A percentile compares a stretch with the other conserved stretches of the same genome.
phyloP scores from a whole-genome alignment of 1,284 basidiomycete genomes.

The Hymenochaete sp. region DNA sequence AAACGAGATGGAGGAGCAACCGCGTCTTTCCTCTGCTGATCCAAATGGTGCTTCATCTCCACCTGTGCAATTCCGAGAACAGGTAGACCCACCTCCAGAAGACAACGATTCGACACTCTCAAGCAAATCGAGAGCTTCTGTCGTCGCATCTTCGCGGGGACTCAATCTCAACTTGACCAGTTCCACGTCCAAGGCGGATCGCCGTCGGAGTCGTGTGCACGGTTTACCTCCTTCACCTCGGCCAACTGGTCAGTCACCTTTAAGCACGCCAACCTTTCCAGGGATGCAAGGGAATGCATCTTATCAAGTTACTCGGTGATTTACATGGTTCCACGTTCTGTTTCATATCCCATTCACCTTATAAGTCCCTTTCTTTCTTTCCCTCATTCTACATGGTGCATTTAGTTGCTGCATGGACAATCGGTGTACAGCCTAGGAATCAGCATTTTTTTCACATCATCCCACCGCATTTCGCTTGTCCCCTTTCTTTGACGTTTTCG shows the following conservation, averaged over 20 bases:
- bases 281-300: conserved; percentile 7
- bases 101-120: conserved; percentile 31
- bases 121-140: conserved; percentile 43
- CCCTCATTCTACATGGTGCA: neutral
- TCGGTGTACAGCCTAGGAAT: too few relatives aligned
- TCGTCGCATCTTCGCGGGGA: conserved; percentile 58
- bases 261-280: conserved; percentile 15
- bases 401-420: conserved; percentile 4
- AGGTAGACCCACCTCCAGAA: conserved; percentile 25
- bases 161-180: conserved; percentile 43
- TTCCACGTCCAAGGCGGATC: conserved; percentile 38
- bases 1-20: conserved; percentile 34
- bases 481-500: too few relatives aligned
- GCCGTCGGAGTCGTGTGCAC: conserved; percentile 46
- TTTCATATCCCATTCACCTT: neutral
- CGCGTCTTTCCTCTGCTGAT: conserved; percentile 38
- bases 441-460: too few relatives aligned
- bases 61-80: conserved; percentile 19
- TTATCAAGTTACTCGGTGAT: conserved; percentile 13
- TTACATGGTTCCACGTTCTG: conserved; percentile 1
- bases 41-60: conserved; percentile 28
- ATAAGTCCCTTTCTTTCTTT: conserved; percentile 3
- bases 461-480: too few relatives aligned
- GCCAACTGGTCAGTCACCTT: conserved; percentile 31
- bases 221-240: conserved; percentile 59